Percentiles rank a stretch among this genome's conserved stretches.
Evolutionary conservation across 768 basidiomycete species (phyloP).

Genomic region (Lepiota brunneoincarnata): DNA sequence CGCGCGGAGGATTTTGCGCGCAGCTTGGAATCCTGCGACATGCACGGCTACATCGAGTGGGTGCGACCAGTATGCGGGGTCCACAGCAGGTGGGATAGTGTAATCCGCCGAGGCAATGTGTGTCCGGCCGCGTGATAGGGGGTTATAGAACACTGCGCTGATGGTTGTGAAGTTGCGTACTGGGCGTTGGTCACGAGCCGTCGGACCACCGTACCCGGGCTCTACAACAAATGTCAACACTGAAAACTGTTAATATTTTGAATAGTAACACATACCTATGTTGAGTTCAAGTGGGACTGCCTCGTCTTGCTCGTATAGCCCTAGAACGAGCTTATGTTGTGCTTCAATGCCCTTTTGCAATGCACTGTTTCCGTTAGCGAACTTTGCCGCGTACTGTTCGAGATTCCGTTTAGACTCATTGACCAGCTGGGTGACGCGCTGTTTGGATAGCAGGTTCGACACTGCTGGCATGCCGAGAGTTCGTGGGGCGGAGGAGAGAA

Average conservation of each 20-base stretch:
- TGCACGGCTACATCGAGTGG: constrained; percentile 29
- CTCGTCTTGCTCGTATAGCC: constrained; percentile 21
- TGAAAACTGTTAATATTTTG: too few species aligned
- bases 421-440: constrained; percentile 17
- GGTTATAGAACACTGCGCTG: constrained; percentile 30
- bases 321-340: constrained; percentile 24
- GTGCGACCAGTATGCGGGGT: constrained; percentile 44
- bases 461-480: constrained; percentile 26
- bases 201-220: constrained; percentile 31
- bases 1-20: constrained; percentile 24
- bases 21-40: constrained; percentile 29
- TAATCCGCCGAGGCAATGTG: constrained; percentile 42
- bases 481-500: constrained; percentile 27
- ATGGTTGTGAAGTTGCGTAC: constrained; percentile 28
- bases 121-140: constrained; percentile 44
- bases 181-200: constrained; percentile 19
- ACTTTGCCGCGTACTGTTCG: constrained; percentile 21
- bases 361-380: constrained; percentile 28
- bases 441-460: constrained; percentile 22
- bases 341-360: constrained; percentile 27
- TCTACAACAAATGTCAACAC: constrained; percentile 14
- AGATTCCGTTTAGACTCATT: constrained; percentile 20
- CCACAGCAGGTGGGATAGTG: constrained; percentile 41
- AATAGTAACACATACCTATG: constrained; percentile 17
- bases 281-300: constrained; percentile 28